phyloP scores from a whole-genome alignment of 129 eudicot species.

The Sambucus nigra region DNA sequence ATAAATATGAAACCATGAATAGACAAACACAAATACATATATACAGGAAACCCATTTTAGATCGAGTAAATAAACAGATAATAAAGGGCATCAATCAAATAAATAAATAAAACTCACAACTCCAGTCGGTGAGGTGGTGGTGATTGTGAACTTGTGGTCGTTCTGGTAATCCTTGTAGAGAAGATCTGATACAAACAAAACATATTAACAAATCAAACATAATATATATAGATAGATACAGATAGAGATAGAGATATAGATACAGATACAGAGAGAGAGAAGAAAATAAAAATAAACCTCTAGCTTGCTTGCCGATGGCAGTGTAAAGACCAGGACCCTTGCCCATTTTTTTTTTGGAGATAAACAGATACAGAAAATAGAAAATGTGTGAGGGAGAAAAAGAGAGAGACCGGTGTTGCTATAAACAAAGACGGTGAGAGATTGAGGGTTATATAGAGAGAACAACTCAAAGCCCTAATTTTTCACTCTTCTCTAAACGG shows the following conservation, averaged over 20 bases:
- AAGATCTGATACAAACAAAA: slow-evolving; percentile 46
- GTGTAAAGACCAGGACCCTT: too few relatives aligned
- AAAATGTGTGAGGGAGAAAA: too few relatives aligned
- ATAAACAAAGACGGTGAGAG: too few relatives aligned
- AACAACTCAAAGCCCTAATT: too few relatives aligned
- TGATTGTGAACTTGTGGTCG: slow-evolving; percentile 84
- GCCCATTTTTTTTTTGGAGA: too few relatives aligned
- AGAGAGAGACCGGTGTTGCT: too few relatives aligned
- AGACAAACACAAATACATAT: slow-evolving; percentile 13
- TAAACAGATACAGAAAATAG: too few relatives aligned
- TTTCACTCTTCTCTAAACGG: too few relatives aligned
- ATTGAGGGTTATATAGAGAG: too few relatives aligned
- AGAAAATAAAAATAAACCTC: background rate
- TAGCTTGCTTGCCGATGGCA: background rate
- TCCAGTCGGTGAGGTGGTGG: slow-evolving; percentile 84
- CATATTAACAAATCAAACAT: background rate
- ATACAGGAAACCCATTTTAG: background rate
- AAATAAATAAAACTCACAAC: slow-evolving; percentile 59
- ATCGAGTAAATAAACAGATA: slow-evolving; percentile 15
- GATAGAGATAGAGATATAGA: slow-evolving; percentile 3
- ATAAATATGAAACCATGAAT: background rate
- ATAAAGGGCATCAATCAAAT: slow-evolving; percentile 2
- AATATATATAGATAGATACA: background rate
- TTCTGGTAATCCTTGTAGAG: slow-evolving; percentile 71
- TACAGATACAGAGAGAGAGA: background rate